These are phyloP conservation scores for Eurotiales sp. DNA, from an alignment of 2,329 filamentous ascomycete genomes.

Conservation along the genomic window DNA sequence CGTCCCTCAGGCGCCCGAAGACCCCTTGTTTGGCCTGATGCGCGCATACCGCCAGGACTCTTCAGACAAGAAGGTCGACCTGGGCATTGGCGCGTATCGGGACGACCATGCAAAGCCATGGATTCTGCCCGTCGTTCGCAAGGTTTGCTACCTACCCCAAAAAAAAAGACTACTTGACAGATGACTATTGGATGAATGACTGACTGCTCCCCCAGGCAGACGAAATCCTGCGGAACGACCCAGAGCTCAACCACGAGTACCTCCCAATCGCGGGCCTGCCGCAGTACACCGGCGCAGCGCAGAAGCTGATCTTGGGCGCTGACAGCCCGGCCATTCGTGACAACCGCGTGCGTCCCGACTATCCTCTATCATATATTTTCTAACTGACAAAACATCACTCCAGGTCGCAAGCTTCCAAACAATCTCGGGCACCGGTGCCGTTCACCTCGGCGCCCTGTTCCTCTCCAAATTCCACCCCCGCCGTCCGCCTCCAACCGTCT, in stretches of 20 bases:
- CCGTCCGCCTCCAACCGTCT: constrained; percentile 64
- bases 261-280: constrained; percentile 88
- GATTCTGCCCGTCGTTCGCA: constrained; percentile 93
- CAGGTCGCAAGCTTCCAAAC: constrained; percentile 79
- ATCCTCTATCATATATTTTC: not conserved
- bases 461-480: constrained; percentile 79
- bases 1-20: constrained; percentile 88
- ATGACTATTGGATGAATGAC: too few relatives aligned
- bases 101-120: constrained; percentile 95
- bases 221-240: constrained; percentile 80
- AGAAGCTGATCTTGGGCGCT: constrained; percentile 79
- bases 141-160: too few relatives aligned
- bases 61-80: constrained; percentile 76
- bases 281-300: constrained; percentile 82
- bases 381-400: constrained; percentile 13
- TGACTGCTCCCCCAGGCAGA: constrained; percentile 63
- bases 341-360: constrained; percentile 58
- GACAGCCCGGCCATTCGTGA: constrained; percentile 79
- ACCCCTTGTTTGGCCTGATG: constrained; percentile 91
- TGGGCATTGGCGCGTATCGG: constrained; percentile 93
- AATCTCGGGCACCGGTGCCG: constrained; percentile 93
- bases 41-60: constrained; percentile 79
- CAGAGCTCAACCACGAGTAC: constrained; percentile 95
- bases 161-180: too few relatives aligned
- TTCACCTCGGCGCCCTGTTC: constrained; percentile 91